These are phyloP conservation scores for Nakazawaea wyomingensis DNA, from an alignment of 805 yeast species.

Conservation along the genomic window DNA sequence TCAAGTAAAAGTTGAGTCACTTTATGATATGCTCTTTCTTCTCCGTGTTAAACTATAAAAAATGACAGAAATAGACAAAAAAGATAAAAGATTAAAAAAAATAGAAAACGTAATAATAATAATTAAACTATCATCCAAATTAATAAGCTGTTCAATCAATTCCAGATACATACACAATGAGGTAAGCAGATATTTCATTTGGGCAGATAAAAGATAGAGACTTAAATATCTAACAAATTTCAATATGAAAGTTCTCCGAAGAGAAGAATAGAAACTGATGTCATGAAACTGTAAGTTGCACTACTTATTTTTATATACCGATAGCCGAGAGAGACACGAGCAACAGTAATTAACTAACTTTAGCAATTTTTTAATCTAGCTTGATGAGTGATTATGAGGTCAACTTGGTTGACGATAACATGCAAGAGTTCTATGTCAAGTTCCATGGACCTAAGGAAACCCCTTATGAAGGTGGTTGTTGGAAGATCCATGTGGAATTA, in stretches of 20 bases:
- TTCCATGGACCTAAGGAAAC: slow-evolving; percentile 85
- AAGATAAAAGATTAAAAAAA: too few relatives aligned
- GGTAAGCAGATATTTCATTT: slow-evolving; percentile 3
- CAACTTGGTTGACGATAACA: slow-evolving; percentile 69
- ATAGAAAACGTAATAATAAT: background rate
- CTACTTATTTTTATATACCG: background rate
- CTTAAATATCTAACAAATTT: background rate
- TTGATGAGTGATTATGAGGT: slow-evolving; percentile 93
- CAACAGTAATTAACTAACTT: slow-evolving; percentile 6
- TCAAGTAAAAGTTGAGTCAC: too few relatives aligned
- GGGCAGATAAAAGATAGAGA: background rate
- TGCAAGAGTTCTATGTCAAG: slow-evolving; percentile 82
- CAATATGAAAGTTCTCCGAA: slow-evolving; percentile 52
- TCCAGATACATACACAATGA: background rate
- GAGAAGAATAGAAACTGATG: slow-evolving; percentile 88
- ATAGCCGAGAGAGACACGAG: background rate
- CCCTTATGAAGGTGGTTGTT: slow-evolving; percentile 83
- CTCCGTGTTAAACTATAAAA: too few relatives aligned
- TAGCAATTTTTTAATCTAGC: slow-evolving; percentile 22
- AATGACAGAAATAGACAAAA: too few relatives aligned
- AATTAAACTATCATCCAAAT: background rate
- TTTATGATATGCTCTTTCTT: too few relatives aligned
- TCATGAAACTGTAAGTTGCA: slow-evolving; percentile 76
- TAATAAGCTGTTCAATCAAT: background rate
- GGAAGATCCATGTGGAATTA: slow-evolving; percentile 89